Evolutionary conservation across 345 rosid species (phyloP).

Genomic region (Aurinia saxatilis): DNA sequence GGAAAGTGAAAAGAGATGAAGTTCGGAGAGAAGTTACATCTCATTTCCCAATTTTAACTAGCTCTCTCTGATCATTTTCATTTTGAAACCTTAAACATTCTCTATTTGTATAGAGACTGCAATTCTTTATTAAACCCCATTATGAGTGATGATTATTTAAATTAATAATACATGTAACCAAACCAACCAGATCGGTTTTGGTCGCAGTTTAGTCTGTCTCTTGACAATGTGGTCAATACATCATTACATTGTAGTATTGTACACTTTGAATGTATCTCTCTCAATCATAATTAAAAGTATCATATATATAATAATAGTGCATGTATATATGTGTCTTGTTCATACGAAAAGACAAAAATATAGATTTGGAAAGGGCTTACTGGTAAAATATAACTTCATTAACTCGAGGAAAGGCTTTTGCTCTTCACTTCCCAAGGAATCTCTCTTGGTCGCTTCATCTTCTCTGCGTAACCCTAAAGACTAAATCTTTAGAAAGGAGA

Average conservation of each 20-base stretch:
- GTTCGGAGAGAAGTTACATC: slow-evolving; percentile 43
- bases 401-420: neutral
- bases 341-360: neutral
- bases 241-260: no score
- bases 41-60: slow-evolving; percentile 30
- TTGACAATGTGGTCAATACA: no score
- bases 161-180: no score
- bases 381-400: neutral
- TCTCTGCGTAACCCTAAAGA: slow-evolving; percentile 5
- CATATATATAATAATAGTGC: neutral
- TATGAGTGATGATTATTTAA: no score
- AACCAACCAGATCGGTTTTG: no score
- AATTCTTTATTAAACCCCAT: neutral
- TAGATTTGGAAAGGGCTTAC: neutral
- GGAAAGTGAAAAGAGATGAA: slow-evolving; percentile 67
- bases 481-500: neutral
- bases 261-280: neutral
- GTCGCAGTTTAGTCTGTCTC: no score
- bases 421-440: slow-evolving; percentile 9
- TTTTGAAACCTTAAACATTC: neutral
- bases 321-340: neutral
- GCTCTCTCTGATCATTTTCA: slow-evolving; percentile 45
- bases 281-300: no score
- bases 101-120: neutral
- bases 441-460: neutral